Percentiles rank a stretch among this genome's conserved stretches.
phyloP scores from a whole-genome alignment of 345 rosid species.

The Salix dunnii region DNA sequence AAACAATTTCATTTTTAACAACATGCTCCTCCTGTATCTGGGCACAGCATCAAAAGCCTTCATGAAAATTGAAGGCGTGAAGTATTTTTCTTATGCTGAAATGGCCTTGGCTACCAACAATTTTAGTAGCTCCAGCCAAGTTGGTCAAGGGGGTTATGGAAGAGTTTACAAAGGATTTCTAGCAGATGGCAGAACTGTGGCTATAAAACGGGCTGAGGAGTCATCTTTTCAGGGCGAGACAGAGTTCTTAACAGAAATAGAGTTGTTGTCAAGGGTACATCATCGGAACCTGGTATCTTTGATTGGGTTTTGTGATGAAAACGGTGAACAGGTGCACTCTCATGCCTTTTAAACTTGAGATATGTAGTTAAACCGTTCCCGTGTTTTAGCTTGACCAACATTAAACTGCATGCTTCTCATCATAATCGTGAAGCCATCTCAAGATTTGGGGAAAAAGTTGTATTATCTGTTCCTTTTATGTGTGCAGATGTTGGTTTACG shows the following conservation, averaged over 20 bases:
- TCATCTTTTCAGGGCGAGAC: constrained; percentile 86
- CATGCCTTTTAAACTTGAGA: no score
- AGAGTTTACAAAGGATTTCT: constrained; percentile 80
- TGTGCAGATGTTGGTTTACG: constrained; percentile 86
- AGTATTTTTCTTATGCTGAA: constrained; percentile 65
- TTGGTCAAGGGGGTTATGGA: constrained; percentile 98
- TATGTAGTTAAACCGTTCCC: no score
- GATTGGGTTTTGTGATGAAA: constrained; percentile 87
- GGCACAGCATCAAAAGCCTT: constrained; percentile 54
- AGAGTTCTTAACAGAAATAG: constrained; percentile 92
- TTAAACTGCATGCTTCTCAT: background rate
- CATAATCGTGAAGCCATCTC: background rate
- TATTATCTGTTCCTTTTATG: constrained; percentile 1
- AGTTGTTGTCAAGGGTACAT: constrained; percentile 81
- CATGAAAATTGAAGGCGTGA: constrained; percentile 70
- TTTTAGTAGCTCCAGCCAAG: constrained; percentile 58
- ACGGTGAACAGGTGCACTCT: constrained; percentile 77
- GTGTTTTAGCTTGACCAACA: background rate
- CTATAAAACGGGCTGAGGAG: constrained; percentile 87
- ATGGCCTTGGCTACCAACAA: constrained; percentile 62
- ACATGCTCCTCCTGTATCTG: constrained; percentile 6
- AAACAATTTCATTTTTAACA: constrained; percentile 7
- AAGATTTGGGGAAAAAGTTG: constrained; percentile 8
- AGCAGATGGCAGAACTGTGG: constrained; percentile 67
- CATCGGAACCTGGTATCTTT: constrained; percentile 91